A percentile compares a stretch with the other conserved stretches of the same genome.
Conservation (phyloP, 1,139 yeast species). For the Groenewaldozyma sp. region DNA sequence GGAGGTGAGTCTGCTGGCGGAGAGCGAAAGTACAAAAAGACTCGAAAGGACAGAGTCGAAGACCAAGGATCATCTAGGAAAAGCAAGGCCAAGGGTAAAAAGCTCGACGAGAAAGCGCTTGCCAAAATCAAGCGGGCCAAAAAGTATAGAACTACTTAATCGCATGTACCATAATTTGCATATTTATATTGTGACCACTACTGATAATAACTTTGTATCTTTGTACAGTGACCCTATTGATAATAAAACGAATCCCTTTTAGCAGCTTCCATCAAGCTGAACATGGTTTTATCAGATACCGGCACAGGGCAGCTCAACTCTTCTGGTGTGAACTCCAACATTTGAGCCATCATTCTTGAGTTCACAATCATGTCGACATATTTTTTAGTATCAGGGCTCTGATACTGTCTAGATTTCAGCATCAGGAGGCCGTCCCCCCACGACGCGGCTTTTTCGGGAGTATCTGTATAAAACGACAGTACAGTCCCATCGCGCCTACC, state of each 20-base stretch:
- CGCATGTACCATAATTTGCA: not conserved
- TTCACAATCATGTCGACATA: constrained; percentile 52
- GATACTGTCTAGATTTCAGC: constrained; percentile 35
- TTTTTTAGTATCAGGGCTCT: constrained; percentile 50
- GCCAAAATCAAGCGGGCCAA: not conserved
- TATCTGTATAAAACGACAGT: constrained; percentile 59
- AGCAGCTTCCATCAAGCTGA: not conserved
- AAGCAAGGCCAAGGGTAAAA: constrained; percentile 8
- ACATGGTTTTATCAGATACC: not conserved
- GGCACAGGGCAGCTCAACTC: not conserved
- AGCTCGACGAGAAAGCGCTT: not conserved
- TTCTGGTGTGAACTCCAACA: constrained; percentile 42
- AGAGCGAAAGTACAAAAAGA: constrained; percentile 24
- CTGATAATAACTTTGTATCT: not conserved
- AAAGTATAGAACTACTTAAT: not conserved
- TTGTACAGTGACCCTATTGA: constrained; percentile 8
- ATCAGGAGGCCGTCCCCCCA: constrained; percentile 78
- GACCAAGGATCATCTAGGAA: constrained; percentile 11
- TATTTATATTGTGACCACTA: not conserved
- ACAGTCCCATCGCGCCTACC: constrained; percentile 21
- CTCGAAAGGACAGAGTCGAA: constrained; percentile 21
- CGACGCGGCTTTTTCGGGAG: constrained; percentile 57
- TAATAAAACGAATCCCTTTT: constrained; percentile 24
- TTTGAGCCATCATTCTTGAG: constrained; percentile 56
- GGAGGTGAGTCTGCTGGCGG: constrained; percentile 37